These are phyloP conservation scores for Epichloe hybrida DNA, from an alignment of 2,329 filamentous ascomycete genomes.

Conservation along the genomic window DNA sequence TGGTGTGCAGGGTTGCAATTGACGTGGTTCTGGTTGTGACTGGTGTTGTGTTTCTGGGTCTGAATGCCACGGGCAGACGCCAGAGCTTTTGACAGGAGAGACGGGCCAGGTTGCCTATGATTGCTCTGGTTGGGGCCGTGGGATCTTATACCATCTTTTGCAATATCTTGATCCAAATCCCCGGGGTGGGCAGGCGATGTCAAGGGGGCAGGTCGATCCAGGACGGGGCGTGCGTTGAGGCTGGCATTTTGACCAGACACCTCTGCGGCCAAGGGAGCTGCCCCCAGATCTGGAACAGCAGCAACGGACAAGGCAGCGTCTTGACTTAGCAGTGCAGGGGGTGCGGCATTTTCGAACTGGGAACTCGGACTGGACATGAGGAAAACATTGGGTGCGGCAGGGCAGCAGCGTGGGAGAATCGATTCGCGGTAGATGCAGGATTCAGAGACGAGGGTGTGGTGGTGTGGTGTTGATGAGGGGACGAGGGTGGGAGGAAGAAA, in stretches of 20 bases:
- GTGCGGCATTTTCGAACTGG: constrained; percentile 42
- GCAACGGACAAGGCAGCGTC: constrained; percentile 1
- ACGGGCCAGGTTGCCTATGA: constrained; percentile 31
- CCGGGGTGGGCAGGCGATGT: constrained; percentile 1
- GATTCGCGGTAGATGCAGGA: constrained; percentile 12
- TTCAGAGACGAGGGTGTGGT: constrained; percentile 6
- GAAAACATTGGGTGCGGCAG: constrained; percentile 36
- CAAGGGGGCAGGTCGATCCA: background rate
- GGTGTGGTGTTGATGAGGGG: constrained; percentile 5
- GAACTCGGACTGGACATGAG: constrained; percentile 42
- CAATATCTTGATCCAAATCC: constrained; percentile 1
- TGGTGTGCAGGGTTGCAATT: background rate
- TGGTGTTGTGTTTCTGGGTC: constrained; percentile 4
- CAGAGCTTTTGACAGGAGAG: constrained; percentile 43
- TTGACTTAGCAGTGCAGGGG: constrained; percentile 29
- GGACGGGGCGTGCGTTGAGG: constrained; percentile 2
- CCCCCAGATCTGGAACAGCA: constrained; percentile 2
- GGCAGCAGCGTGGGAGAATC: constrained; percentile 11
- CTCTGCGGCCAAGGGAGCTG: constrained; percentile 4
- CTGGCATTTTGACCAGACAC: constrained; percentile 8
- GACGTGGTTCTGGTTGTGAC: background rate
- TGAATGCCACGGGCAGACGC: constrained; percentile 43
- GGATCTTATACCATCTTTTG: constrained; percentile 29
- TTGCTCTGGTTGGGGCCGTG: constrained; percentile 25
- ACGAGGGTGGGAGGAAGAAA: constrained; percentile 7